Percentiles rank a stretch among this genome's conserved stretches.
Evolutionary conservation across 192 early-diverging fungal species (phyloP).

Genomic region (Coemansia biformis): DNA sequence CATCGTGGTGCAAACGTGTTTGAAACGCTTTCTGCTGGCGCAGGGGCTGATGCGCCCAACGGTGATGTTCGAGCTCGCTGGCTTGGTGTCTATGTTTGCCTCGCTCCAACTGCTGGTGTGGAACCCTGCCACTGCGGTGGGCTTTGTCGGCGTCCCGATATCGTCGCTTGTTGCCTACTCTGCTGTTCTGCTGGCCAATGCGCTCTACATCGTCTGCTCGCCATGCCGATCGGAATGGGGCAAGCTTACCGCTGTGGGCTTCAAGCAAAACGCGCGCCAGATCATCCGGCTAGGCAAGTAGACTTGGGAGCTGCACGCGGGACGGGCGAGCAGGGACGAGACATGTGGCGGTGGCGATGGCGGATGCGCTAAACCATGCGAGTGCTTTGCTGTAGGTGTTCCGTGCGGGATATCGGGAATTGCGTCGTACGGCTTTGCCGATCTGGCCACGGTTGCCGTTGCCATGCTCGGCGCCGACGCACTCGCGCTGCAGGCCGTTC

Average conservation of each 20-base stretch:
- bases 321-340: too few species aligned
- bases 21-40: constrained; percentile 78
- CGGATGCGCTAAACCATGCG: too few species aligned
- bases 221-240: constrained; percentile 40
- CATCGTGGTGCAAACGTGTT: constrained; percentile 71
- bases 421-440: constrained; percentile 54
- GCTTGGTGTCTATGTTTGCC: constrained; percentile 63
- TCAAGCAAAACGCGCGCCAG: constrained; percentile 25
- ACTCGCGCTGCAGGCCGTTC: constrained; percentile 78
- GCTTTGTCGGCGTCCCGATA: constrained; percentile 67
- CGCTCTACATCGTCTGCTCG: constrained; percentile 52
- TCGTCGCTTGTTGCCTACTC: constrained; percentile 60
- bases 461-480: constrained; percentile 67
- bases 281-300: constrained; percentile 29
- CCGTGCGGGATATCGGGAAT: constrained; percentile 43
- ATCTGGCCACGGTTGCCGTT: constrained; percentile 68
- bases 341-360: too few species aligned
- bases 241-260: constrained; percentile 18
- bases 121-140: constrained; percentile 48
- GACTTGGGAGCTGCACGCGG: too few species aligned
- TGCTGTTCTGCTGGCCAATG: constrained; percentile 52
- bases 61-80: constrained; percentile 67
- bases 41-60: constrained; percentile 89
- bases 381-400: too few species aligned
- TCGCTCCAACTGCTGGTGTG: constrained; percentile 75